phyloP scores from a whole-genome alignment of 345 rosid genomes.

The Populus simonii region DNA sequence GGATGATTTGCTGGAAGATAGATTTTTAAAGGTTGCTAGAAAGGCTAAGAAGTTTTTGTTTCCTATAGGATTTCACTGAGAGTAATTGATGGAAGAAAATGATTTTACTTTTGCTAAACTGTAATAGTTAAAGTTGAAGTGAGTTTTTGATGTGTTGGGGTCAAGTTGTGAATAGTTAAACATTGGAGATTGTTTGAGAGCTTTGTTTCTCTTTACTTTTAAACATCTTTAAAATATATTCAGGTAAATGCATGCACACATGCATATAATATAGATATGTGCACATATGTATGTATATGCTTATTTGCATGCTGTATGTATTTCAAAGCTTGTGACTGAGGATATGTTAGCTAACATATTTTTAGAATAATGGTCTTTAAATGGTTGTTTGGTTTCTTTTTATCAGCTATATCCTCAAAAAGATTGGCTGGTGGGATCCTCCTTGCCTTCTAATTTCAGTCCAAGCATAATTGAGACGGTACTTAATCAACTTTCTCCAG shows the following conservation, averaged over 20 bases:
- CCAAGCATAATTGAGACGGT: constrained; percentile 52
- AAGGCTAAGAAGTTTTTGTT: no score
- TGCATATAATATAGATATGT: not conserved
- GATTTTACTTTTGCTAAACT: not conserved
- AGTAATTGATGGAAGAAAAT: no score
- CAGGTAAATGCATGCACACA: not conserved
- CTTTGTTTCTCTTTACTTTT: not conserved
- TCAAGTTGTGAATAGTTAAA: not conserved
- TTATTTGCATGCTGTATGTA: not conserved
- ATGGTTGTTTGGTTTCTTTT: not conserved
- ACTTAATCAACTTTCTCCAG: constrained; percentile 63
- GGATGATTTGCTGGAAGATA: no score
- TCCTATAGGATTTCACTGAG: no score
- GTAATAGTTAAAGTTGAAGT: not conserved
- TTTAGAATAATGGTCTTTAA: not conserved
- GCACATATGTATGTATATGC: not conserved
- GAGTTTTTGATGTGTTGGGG: not conserved
- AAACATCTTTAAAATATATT: no score
- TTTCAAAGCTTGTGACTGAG: not conserved
- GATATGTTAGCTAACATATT: not conserved
- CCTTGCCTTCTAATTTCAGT: constrained; percentile 67
- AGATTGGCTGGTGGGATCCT: constrained; percentile 84
- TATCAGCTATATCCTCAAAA: constrained; percentile 62
- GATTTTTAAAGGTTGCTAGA: no score
- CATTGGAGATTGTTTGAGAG: not conserved